A percentile compares a stretch with the other conserved stretches of the same genome.
Conservation (phyloP, 2,329 filamentous ascomycete species). For the Podosphaera leucotricha region DNA sequence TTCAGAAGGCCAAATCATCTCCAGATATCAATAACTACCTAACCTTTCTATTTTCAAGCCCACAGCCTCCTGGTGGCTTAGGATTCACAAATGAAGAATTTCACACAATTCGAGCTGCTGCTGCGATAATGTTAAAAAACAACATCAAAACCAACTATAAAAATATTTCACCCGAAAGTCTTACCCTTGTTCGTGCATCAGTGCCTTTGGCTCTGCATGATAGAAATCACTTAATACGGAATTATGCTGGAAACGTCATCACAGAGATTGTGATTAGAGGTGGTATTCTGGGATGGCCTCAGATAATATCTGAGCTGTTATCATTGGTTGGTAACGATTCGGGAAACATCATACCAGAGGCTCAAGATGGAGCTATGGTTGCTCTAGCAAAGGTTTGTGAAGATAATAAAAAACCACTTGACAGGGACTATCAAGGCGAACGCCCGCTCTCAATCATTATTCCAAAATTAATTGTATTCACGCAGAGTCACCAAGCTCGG, state of each 20-base stretch:
- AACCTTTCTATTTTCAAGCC: constrained; percentile 63
- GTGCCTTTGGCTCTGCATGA: constrained; percentile 65
- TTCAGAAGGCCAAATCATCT: constrained; percentile 64
- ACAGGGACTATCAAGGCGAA: constrained; percentile 72
- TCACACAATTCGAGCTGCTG: constrained; percentile 60
- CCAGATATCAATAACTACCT: constrained; percentile 97
- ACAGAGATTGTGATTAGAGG: constrained; percentile 73
- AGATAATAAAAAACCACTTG: constrained; percentile 70
- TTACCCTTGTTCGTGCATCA: constrained; percentile 56
- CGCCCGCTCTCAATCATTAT: constrained; percentile 72
- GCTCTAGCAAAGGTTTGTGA: constrained; percentile 91
- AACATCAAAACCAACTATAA: constrained; percentile 58
- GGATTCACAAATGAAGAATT: constrained; percentile 36
- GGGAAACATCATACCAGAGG: constrained; percentile 42
- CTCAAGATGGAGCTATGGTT: constrained; percentile 83
- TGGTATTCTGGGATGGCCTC: constrained; percentile 75
- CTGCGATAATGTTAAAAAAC: constrained; percentile 90
- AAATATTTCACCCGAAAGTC: constrained; percentile 46
- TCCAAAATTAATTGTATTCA: constrained; percentile 75
- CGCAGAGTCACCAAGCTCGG: constrained; percentile 48
- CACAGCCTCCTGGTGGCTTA: constrained; percentile 35
- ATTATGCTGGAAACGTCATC: constrained; percentile 76
- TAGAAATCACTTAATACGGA: constrained; percentile 58
- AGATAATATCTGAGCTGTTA: constrained; percentile 65
- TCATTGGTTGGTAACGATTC: constrained; percentile 50